A percentile compares a stretch with the other conserved stretches of the same genome.
These are phyloP conservation scores for Allomyces macrogynus DNA, from an alignment of 192 early-diverging fungal species.

Conservation along the genomic window DNA sequence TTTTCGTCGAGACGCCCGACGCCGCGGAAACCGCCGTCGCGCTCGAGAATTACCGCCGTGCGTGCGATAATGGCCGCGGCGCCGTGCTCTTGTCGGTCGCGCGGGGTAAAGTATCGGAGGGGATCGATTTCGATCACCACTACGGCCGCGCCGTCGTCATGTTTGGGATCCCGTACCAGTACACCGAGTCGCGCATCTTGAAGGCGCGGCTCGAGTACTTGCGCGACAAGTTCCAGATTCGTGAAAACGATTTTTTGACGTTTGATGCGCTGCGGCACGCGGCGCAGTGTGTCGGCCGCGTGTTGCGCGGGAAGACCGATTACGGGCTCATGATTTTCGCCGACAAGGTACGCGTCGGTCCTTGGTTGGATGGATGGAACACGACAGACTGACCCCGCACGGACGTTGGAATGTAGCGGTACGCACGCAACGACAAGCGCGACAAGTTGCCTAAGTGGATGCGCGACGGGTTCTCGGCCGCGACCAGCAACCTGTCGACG, in stretches of 20 bases:
- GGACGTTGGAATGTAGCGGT: too few species aligned
- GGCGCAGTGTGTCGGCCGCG: slow-evolving; percentile 96
- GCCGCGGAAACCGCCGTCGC: slow-evolving; percentile 90
- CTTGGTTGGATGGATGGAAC: too few species aligned
- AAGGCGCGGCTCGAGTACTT: slow-evolving; percentile 93
- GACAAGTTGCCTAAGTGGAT: slow-evolving; percentile 97
- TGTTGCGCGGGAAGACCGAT: slow-evolving; percentile 90
- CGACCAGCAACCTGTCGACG: slow-evolving; percentile 75
- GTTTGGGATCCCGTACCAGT: slow-evolving; percentile 99
- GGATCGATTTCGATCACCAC: slow-evolving; percentile 99
- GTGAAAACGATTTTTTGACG: slow-evolving; percentile 97
- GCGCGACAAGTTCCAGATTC: slow-evolving; percentile 72
- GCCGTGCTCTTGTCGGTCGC: slow-evolving; percentile 94
- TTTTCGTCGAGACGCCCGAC: slow-evolving; percentile 99
- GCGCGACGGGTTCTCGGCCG: slow-evolving; percentile 65
- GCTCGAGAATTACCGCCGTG: slow-evolving; percentile 79
- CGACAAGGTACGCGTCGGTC: slow-evolving; percentile 80
- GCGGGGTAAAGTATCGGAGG: slow-evolving; percentile 97
- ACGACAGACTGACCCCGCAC: too few species aligned
- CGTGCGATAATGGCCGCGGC: slow-evolving; percentile 95
- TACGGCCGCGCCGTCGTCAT: slow-evolving; percentile 98
- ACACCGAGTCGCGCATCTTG: slow-evolving; percentile 84
- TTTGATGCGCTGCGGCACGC: slow-evolving; percentile 98
- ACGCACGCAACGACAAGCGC: slow-evolving; percentile 82
- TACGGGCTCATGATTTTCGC: slow-evolving; percentile 99